Conservation (phyloP, 805 yeast species). For the Torulaspora microellipsoides region DNA sequence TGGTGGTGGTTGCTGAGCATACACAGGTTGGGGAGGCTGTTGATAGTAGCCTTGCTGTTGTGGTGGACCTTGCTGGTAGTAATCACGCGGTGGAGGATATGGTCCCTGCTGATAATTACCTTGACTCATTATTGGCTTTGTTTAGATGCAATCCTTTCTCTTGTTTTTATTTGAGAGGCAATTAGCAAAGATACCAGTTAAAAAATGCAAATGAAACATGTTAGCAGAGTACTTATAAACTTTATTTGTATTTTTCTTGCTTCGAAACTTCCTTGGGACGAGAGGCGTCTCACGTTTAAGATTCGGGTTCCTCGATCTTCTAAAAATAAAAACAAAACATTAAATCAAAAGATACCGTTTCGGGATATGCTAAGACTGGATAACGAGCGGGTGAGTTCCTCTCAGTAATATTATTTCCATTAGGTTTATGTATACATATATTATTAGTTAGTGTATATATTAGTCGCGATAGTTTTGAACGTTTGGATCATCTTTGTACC, state of each 20-base stretch:
- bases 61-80: slow-evolving; percentile 22
- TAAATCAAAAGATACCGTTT: too few relatives aligned
- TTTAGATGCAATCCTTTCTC: background rate
- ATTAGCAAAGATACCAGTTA: slow-evolving; percentile 4
- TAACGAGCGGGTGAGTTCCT: too few relatives aligned
- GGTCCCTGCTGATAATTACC: slow-evolving; percentile 21
- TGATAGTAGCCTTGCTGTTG: slow-evolving; percentile 26
- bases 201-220: background rate
- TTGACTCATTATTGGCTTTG: slow-evolving; percentile 6
- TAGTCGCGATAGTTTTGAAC: slow-evolving; percentile 20
- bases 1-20: slow-evolving; percentile 30
- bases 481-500: slow-evolving; percentile 27
- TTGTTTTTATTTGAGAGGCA: background rate
- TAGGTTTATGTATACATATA: background rate
- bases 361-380: too few relatives aligned
- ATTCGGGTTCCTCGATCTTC: too few relatives aligned
- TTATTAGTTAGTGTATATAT: background rate
- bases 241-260: background rate
- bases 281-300: too few relatives aligned
- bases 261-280: too few relatives aligned
- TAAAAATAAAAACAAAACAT: too few relatives aligned
- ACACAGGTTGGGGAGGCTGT: slow-evolving; percentile 28
- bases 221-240: background rate
- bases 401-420: too few relatives aligned
- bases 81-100: slow-evolving; percentile 21